A percentile compares a stretch with the other conserved stretches of the same genome.
Evolutionary conservation across 2,329 filamentous ascomycete genomes (phyloP).

Genomic region (Akanthomyces lecanii): DNA sequence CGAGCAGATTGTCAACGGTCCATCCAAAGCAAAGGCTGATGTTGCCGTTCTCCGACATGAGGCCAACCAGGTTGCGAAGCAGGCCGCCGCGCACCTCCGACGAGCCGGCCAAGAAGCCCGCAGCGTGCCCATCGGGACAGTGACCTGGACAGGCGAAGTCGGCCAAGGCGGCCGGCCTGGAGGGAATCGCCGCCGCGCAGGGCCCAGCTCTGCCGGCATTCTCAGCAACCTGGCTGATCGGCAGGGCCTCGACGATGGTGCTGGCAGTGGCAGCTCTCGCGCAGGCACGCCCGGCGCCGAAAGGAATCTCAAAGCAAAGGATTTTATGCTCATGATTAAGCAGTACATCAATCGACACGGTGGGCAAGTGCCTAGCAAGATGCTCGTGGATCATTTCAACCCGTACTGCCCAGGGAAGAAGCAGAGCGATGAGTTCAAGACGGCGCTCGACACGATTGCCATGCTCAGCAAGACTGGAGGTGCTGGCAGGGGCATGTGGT

Average conservation of each 20-base stretch:
- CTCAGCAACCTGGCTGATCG: constrained; percentile 55
- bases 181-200: constrained; percentile 46
- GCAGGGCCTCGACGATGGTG: constrained; percentile 45
- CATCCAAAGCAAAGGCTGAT: constrained; percentile 67
- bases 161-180: constrained; percentile 72
- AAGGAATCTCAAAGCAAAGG: constrained; percentile 47
- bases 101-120: constrained; percentile 69
- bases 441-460: constrained; percentile 73
- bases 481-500: constrained; percentile 52
- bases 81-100: constrained; percentile 72
- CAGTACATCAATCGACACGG: constrained; percentile 75
- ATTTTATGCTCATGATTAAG: constrained; percentile 69
- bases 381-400: constrained; percentile 87
- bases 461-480: constrained; percentile 58
- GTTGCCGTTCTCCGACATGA: constrained; percentile 75
- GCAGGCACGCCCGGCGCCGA: constrained; percentile 40
- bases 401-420: constrained; percentile 62
- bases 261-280: constrained; percentile 43
- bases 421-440: constrained; percentile 75
- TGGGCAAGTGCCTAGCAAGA: constrained; percentile 74
- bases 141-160: constrained; percentile 88
- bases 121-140: constrained; percentile 71
- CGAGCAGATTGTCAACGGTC: constrained; percentile 81
- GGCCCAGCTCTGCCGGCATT: constrained; percentile 51
- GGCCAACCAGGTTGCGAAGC: constrained; percentile 71